Percentiles rank a stretch among this genome's conserved stretches.
Evolutionary conservation across 106 monocot species (phyloP).

Genomic region (Allium sativum): DNA sequence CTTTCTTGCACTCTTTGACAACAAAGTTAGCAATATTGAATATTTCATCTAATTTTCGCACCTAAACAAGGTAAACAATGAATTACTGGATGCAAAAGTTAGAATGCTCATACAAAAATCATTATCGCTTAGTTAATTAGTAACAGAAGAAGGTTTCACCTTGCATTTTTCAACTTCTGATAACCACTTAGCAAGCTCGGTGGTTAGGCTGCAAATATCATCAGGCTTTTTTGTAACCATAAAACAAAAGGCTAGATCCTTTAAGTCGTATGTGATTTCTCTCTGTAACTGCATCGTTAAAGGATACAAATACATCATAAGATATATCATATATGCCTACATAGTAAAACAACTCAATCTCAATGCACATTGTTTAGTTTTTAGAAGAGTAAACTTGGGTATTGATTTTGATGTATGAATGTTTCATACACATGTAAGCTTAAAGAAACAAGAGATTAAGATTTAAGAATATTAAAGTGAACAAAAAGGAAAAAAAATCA

Average conservation of each 20-base stretch:
- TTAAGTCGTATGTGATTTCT: slow-evolving; percentile 83
- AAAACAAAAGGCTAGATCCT: slow-evolving; percentile 80
- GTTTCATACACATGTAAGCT: no score
- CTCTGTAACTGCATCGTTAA: slow-evolving; percentile 34
- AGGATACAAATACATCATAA: background rate
- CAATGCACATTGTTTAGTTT: background rate
- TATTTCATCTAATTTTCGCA: slow-evolving; percentile 81
- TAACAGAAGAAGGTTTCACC: slow-evolving; percentile 23
- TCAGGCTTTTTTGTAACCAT: slow-evolving; percentile 55
- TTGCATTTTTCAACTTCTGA: slow-evolving; percentile 67
- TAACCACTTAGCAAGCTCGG: slow-evolving; percentile 46
- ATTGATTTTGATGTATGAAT: no score
- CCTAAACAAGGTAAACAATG: slow-evolving; percentile 22
- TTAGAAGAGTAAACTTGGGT: no score
- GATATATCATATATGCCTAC: no score
- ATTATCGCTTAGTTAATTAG: background rate
- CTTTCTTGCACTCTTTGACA: slow-evolving; percentile 52
- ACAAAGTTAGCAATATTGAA: slow-evolving; percentile 58
- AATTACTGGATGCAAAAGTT: background rate
- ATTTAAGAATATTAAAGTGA: no score
- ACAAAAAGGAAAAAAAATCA: background rate
- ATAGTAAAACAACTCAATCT: no score
- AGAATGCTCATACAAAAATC: background rate
- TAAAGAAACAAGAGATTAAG: no score
- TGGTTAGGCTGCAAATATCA: slow-evolving; percentile 55